Percentiles rank a stretch among this genome's conserved stretches.
Evolutionary conservation across 2,329 filamentous ascomycete species (phyloP).

Genomic region (Fusarium subtropicale): DNA sequence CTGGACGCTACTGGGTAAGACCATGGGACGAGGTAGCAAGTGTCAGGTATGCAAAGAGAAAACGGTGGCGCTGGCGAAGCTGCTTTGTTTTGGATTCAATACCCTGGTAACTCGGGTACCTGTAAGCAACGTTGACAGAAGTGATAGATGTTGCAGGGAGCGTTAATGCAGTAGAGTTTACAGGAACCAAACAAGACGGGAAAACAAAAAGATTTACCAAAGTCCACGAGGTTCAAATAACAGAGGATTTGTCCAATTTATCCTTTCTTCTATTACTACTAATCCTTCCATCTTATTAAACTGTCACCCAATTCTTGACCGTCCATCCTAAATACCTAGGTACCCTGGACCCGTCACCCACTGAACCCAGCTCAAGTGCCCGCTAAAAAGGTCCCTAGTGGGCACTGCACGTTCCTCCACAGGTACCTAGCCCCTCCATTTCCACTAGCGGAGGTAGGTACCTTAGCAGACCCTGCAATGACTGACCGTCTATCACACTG

Average conservation of each 20-base stretch:
- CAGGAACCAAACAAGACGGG: background rate
- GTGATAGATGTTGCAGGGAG: background rate
- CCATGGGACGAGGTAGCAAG: slow-evolving; percentile 2
- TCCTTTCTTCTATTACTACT: background rate
- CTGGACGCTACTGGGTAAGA: slow-evolving; percentile 2
- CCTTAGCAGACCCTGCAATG: slow-evolving; percentile 10
- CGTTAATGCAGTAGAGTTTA: background rate
- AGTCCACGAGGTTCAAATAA: background rate
- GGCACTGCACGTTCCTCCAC: slow-evolving; percentile 25
- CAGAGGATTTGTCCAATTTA: background rate
- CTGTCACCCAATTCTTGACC: slow-evolving; percentile 11
- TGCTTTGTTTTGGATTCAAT: slow-evolving; percentile 38
- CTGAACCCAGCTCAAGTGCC: slow-evolving; percentile 10
- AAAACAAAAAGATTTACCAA: background rate
- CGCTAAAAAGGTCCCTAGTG: slow-evolving; percentile 31
- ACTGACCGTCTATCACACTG: slow-evolving; percentile 26
- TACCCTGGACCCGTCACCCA: slow-evolving; percentile 25
- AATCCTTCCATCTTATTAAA: background rate
- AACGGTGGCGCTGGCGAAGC: slow-evolving; percentile 29
- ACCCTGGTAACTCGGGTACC: background rate
- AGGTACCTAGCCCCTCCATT: slow-evolving; percentile 16
- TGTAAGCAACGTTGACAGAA: background rate
- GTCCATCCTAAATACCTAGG: slow-evolving; percentile 12
- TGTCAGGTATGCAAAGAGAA: slow-evolving; percentile 29
- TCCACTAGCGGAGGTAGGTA: slow-evolving; percentile 25